phyloP scores from a whole-genome alignment of 2,329 filamentous ascomycete genomes.

The Lasiodiplodia hormozganensis region DNA sequence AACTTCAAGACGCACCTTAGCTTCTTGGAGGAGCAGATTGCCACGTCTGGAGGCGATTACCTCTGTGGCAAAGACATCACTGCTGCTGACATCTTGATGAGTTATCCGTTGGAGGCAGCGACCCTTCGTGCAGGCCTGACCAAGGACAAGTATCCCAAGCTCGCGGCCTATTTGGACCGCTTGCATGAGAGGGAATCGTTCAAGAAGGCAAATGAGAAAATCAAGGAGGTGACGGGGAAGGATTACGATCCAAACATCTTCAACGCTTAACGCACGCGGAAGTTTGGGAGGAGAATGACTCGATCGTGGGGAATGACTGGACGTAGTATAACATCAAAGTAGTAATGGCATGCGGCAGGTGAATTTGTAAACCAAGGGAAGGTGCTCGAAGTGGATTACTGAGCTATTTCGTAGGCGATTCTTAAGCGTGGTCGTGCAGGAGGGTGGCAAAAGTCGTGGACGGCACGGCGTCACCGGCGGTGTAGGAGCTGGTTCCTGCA shows the following conservation, averaged over 20 bases:
- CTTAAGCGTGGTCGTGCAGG: neutral
- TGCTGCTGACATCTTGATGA: constrained; percentile 61
- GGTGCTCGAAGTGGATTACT: neutral
- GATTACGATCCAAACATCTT: constrained; percentile 39
- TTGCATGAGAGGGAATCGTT: constrained; percentile 55
- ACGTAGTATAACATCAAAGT: neutral
- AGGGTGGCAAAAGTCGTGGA: neutral
- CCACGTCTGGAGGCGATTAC: constrained; percentile 56
- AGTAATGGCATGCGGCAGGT: neutral
- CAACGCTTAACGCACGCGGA: too few relatives aligned
- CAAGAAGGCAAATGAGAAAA: constrained; percentile 56
- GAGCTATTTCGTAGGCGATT: neutral
- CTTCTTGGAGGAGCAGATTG: constrained; percentile 60
- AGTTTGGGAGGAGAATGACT: neutral
- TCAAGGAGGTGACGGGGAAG: constrained; percentile 52
- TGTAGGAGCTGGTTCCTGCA: neutral
- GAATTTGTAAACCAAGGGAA: neutral
- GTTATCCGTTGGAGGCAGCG: constrained; percentile 58
- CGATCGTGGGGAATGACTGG: neutral
- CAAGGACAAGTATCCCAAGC: constrained; percentile 53
- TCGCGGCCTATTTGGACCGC: constrained; percentile 54
- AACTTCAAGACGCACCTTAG: constrained; percentile 57
- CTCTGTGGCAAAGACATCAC: constrained; percentile 58
- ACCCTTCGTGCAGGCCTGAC: constrained; percentile 46
- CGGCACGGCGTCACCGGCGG: constrained; percentile 4